Evolutionary conservation across 768 basidiomycete species (phyloP), one percentile per base, ranked within the genome.

Genomic region (Tephrocybe sp.): DNA sequence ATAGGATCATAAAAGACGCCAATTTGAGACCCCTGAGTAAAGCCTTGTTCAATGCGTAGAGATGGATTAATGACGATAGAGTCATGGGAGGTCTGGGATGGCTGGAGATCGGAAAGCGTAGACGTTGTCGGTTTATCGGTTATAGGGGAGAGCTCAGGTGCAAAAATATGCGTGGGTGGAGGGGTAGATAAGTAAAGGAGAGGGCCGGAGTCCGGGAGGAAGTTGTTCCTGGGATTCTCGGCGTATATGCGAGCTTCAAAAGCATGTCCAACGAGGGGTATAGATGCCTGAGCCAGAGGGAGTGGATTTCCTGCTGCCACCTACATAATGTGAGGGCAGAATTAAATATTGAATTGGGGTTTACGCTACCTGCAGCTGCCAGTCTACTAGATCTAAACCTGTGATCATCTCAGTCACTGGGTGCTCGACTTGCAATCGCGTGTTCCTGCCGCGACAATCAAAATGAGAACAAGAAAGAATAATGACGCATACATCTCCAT

Each of bases 171-270:
- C 0, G 90, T 89, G 5, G 89, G 83, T 0, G 72, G 65, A 0
- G 94, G 94, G 0, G 90, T 88, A 0, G 88, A 87, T 44, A 94
- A 80, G 65, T 93, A 87, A 5, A 90, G 67, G 10, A 98, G 75
- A 3, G 76, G 74, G 2, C 94, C 94, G 16, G 90, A 94, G 62
- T 97, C 94, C 0, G 94, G 94, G 5, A 96, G 76, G 74, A 97
- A 97, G 64, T 90, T 81, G 65, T 94, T 92, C 52, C 92, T 83
- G 17, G 94, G 95, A 58, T 92, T 91, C 67, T 97, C 95, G 2
- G 94, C 95, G 63, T 98, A 97, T 54, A 98, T 95, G 16, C 95
- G 84, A 6, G 92, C 92, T 68, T 96, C 95, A 58, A 96, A 96
- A 0, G 93, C 90, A 57, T 96, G 95, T 5, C 95, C 95, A 0